Evolutionary conservation across 352 stramenopile genomes (phyloP), one percentile per base, ranked within the genome.

Genomic region (Phytophthora rubi): DNA sequence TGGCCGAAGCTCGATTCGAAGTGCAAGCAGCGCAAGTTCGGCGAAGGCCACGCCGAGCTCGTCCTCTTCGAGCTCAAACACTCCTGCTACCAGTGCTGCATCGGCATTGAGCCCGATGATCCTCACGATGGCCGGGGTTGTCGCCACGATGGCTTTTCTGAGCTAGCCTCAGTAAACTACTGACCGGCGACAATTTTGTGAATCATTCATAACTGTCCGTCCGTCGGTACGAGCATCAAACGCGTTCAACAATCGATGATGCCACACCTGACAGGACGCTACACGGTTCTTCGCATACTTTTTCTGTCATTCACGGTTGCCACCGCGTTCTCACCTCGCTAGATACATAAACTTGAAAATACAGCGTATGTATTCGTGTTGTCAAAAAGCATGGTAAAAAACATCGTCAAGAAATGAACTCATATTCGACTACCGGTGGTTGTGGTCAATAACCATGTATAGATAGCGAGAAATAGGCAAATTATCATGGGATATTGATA

Each of bases 21-120:
- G 35, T 28, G 37, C 54, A 33, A 52, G 37, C 56, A 62, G 56
- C 28, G 37, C 8, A 44, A 62, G 39, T 6, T 53, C 56, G 21
- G 42, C 23, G 2, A 10, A 47, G 10, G 18, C 53, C 7, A 37
- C 53, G 7, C 35, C 53, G 13, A 44, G 4, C 18, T 51, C 55
- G 18, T 42, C 55, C 12, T 57, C 51, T 42, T 57, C 51, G 4
- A 42, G 51, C 15, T 44, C 51, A 26, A 57, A 15, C 26, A 9
- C 28, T 3, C 26, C 28, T 33, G 16, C 44, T 28, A 64, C 58
- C 5, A 64, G 30, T 21, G 45, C n/a, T 48, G 58, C 58, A 12
- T 26, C 58, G 7, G 15, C 30, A 15, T 4, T n/a, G 15, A 33
- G 21, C 9, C 58, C 58, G 45, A 16, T 64, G 16, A 10, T 57